These are phyloP conservation scores for Ophiostoma pallidulum DNA, from an alignment of 2,329 filamentous ascomycete genomes.

Conservation along the genomic window DNA sequence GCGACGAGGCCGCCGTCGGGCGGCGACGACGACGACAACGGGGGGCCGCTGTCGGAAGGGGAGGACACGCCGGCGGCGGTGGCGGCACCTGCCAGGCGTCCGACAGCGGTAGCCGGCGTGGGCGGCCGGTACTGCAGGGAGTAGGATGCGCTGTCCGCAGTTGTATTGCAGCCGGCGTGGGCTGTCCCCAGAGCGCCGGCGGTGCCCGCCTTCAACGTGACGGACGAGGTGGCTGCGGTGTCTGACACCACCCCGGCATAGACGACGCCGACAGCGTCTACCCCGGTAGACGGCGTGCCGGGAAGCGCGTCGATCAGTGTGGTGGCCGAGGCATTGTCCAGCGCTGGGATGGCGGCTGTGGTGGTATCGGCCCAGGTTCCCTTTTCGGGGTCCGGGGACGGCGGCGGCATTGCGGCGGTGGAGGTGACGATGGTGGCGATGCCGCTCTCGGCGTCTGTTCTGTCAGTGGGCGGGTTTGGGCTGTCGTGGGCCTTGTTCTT, in stretches of 20 bases:
- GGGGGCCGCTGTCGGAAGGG: neutral
- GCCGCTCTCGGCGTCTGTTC: no score
- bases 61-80: no score
- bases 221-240: neutral
- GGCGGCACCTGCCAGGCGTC: no score
- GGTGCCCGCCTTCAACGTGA: neutral
- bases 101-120: no score
- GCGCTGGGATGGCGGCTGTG: neutral
- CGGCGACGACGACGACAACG: slow-evolving; percentile 13
- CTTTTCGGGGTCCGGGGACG: neutral
- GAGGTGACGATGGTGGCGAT: neutral
- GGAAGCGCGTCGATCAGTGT: slow-evolving; percentile 10
- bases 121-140: no score
- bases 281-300: neutral
- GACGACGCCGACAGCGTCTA: no score
- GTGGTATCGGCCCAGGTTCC: neutral
- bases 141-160: no score
- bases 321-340: neutral
- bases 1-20: slow-evolving; percentile 39
- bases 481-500: no score
- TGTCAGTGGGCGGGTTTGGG: no score
- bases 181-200: no score
- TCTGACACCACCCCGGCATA: no score
- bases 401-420: neutral
- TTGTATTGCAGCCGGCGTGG: no score